Conservation (phyloP, 345 rosid species). For the Aquilaria yunnanensis region DNA sequence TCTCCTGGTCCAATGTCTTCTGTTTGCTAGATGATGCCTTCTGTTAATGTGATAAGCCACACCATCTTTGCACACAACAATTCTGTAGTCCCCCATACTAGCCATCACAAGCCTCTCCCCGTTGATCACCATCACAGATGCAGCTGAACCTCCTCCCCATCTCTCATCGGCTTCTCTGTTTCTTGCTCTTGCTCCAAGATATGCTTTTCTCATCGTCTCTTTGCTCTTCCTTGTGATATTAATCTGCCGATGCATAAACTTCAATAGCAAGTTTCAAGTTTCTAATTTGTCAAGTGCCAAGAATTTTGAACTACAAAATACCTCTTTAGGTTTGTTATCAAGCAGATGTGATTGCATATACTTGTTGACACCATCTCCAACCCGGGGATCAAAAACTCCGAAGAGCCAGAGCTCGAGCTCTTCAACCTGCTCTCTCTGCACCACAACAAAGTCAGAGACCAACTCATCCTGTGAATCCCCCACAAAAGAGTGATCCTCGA, state of each 20-base stretch:
- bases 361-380: slow-evolving; percentile 44
- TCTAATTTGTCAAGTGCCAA: background rate
- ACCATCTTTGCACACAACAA: slow-evolving; percentile 57
- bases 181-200: slow-evolving; percentile 42
- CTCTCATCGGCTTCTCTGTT: slow-evolving; percentile 32
- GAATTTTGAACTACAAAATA: slow-evolving; percentile 7
- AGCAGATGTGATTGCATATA: slow-evolving; percentile 60
- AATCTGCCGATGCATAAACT: slow-evolving; percentile 21
- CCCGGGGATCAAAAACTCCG: slow-evolving; percentile 41
- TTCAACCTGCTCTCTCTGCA: slow-evolving; percentile 57
- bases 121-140: slow-evolving; percentile 52
- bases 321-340: slow-evolving; percentile 37
- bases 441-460: slow-evolving; percentile 32
- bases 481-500: slow-evolving; percentile 25
- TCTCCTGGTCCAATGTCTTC: slow-evolving; percentile 39
- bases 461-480: slow-evolving; percentile 12
- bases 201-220: slow-evolving; percentile 54
- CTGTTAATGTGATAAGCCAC: slow-evolving; percentile 45
- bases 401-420: slow-evolving; percentile 64
- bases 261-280: background rate
- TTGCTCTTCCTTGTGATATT: slow-evolving; percentile 42
- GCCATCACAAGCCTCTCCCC: slow-evolving; percentile 64
- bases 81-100: slow-evolving; percentile 51
- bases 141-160: slow-evolving; percentile 42
- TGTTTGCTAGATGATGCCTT: slow-evolving; percentile 22